Evolutionary conservation across 2,329 filamentous ascomycete species (phyloP), one percentile per base, ranked within the genome.

Genomic region (Arthrobotrys megalospora): DNA sequence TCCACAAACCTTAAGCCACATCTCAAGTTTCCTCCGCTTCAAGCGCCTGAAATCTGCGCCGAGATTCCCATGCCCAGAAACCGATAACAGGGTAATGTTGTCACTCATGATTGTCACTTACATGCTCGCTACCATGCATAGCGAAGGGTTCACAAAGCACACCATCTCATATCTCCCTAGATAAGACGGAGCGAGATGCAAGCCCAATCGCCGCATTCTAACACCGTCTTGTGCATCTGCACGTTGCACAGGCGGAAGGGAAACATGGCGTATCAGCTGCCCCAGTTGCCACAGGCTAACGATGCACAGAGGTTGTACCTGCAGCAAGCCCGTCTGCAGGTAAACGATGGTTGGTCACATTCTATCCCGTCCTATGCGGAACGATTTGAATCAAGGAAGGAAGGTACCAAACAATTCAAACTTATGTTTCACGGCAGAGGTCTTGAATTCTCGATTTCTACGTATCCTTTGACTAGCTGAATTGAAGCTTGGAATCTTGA

Each of bases 281-380:
- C 58, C 24, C 38, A 43, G 16, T 62, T 47, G 58, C 21, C 38
- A 34, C 50, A 64, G 28, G 19, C 58, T 12, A 64, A 19, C 60
- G 19, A 41, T 12, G 34, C 47, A 38, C 14, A 45, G 38, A 45
- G 48, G 34, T 43, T 32, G 48, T 67, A 67, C 47, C 47, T 55
- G 48, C 64, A 53, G 48, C 10, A 67, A 41, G 47, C 32, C 32
- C 34, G 14, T 47, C 48, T 52, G 64, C 64, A 67, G 48, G 63
- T 7, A 19, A 41, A 55, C 34, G 32, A 16, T 63, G 21, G 14
- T 47, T 47, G 16, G 60, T 36, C 36, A 58, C 34, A 38, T 58
- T 19, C 21, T 21, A 60, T 60, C 19, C 55, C 55, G 55, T 41
- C 55, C 24, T 14, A 28, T 43, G 43, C 38, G 60, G 60, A 48